Conservation (phyloP, 2,329 filamentous ascomycete genomes). For the Hymenoscyphus fructigenus region DNA sequence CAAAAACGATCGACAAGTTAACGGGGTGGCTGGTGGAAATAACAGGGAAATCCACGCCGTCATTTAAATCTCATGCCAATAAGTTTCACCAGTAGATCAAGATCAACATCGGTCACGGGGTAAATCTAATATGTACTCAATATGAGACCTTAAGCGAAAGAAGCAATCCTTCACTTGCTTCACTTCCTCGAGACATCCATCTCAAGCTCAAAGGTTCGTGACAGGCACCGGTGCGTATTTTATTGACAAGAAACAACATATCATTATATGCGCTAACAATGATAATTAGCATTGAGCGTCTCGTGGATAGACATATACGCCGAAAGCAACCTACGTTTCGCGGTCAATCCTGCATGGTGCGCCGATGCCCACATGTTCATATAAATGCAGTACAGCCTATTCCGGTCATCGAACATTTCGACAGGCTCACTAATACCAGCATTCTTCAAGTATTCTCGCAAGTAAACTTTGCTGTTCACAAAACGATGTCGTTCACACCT, state of each 20-base stretch:
- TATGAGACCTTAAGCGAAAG: not conserved
- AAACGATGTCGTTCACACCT: constrained; percentile 5
- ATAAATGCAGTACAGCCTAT: constrained; percentile 32
- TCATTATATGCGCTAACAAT: constrained; percentile 38
- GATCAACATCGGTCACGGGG: no score
- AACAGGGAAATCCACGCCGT: not conserved
- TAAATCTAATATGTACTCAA: no score
- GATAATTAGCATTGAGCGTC: not conserved
- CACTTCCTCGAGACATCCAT: not conserved
- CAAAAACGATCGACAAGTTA: not conserved
- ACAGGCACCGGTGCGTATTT: constrained; percentile 36
- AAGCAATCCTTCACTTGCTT: not conserved
- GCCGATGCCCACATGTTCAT: constrained; percentile 16
- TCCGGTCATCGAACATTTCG: constrained; percentile 36
- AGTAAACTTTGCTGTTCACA: constrained; percentile 16
- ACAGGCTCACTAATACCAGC: constrained; percentile 26
- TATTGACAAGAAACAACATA: constrained; percentile 40
- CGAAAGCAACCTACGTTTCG: constrained; percentile 11
- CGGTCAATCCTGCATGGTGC: constrained; percentile 6
- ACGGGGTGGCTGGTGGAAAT: not conserved
- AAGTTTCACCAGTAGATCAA: no score
- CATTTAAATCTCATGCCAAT: not conserved
- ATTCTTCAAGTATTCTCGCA: constrained; percentile 16
- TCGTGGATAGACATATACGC: not conserved
- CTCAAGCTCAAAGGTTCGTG: not conserved